phyloP scores from a whole-genome alignment of 2,329 filamentous ascomycete species.

The Nemania abortiva region DNA sequence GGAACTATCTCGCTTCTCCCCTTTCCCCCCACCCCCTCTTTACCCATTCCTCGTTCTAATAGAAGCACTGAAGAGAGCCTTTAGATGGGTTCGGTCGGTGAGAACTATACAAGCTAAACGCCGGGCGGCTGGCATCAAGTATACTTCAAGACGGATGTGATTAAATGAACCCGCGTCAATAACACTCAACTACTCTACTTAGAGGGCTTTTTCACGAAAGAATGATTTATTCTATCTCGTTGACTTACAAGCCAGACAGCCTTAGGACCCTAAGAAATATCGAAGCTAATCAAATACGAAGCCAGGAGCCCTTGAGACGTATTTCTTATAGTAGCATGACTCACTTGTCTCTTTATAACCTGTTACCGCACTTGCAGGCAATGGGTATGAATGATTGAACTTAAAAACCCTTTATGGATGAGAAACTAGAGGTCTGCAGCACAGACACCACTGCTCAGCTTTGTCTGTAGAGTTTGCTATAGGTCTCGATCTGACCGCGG shows the following conservation, averaged over 20 bases:
- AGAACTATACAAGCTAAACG: background rate
- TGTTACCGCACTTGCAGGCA: constrained; percentile 44
- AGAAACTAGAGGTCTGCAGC: background rate
- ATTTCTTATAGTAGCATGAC: constrained; percentile 50
- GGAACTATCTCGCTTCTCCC: background rate
- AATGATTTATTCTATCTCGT: background rate
- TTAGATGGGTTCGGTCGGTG: background rate
- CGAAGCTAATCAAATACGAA: constrained; percentile 29
- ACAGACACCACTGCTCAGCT: background rate
- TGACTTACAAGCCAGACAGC: background rate
- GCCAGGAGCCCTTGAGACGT: constrained; percentile 48
- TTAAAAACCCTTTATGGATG: background rate
- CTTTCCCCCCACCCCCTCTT: background rate
- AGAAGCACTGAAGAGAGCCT: background rate
- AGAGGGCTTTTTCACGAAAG: background rate
- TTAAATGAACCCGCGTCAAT: background rate
- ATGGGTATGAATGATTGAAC: background rate
- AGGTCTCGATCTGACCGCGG: background rate
- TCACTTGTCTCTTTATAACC: constrained; percentile 47
- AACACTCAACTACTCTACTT: background rate
- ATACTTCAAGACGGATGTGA: background rate
- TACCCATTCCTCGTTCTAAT: background rate
- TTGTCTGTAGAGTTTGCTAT: background rate
- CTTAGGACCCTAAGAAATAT: background rate
- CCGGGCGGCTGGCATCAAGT: background rate